phyloP scores from a whole-genome alignment of 495 filamentous ascomycete genomes.

The Aspergillus haitiensis region DNA sequence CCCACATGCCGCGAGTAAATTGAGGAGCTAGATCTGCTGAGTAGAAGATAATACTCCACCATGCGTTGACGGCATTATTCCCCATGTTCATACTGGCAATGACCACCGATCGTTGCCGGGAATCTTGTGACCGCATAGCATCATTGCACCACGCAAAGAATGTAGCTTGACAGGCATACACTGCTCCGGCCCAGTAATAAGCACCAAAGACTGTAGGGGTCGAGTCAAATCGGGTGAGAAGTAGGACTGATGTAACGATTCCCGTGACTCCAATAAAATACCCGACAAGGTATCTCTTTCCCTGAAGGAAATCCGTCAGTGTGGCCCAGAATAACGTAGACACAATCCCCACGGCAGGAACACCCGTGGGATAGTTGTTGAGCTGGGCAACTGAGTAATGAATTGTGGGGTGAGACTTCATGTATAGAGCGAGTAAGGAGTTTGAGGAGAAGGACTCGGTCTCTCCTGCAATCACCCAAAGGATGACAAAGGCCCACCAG shows the following conservation, averaged over 20 bases:
- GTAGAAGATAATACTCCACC: constrained; percentile 68
- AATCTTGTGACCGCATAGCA: constrained; percentile 48
- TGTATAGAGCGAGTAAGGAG: constrained; percentile 37
- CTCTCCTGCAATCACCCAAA: constrained; percentile 52
- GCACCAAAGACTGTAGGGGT: constrained; percentile 48
- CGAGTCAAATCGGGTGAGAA: constrained; percentile 45
- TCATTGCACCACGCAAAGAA: constrained; percentile 66
- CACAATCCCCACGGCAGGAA: constrained; percentile 50
- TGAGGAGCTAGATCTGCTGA: constrained; percentile 56
- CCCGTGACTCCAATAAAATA: constrained; percentile 55
- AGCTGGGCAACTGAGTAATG: constrained; percentile 46
- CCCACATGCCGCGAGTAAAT: constrained; percentile 60
- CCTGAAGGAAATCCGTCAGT: constrained; percentile 52
- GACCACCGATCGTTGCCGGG: constrained; percentile 47
- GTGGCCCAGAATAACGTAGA: constrained; percentile 56
- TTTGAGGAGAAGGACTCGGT: constrained; percentile 54
- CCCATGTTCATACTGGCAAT: constrained; percentile 59
- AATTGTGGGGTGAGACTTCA: constrained; percentile 37
- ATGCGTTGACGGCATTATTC: constrained; percentile 56
- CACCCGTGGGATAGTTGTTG: constrained; percentile 51
- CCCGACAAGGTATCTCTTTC: constrained; percentile 51
- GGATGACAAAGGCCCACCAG: constrained; percentile 51
- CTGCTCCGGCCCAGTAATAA: constrained; percentile 55
- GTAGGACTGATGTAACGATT: constrained; percentile 47
- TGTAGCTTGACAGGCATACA: constrained; percentile 59